Evolutionary conservation across 148 eudicot genomes (phyloP).

Genomic region (Camellia sinensis): DNA sequence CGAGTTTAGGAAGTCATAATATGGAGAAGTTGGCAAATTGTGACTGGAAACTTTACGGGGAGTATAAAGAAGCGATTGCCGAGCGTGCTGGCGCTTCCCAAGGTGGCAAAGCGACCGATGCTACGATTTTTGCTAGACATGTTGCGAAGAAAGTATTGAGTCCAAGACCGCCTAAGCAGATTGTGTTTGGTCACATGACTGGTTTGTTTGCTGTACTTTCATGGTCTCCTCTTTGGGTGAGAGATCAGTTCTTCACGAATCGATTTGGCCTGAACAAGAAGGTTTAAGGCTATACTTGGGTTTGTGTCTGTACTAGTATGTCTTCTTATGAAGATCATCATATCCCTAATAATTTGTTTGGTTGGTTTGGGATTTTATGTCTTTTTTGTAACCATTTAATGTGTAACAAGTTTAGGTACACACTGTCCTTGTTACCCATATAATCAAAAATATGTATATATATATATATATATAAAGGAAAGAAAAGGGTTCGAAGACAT

Average conservation of each 20-base stretch:
- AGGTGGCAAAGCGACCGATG: conserved; percentile 38
- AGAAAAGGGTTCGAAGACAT: no score
- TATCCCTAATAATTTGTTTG: not conserved
- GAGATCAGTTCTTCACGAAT: conserved; percentile 38
- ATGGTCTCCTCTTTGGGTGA: conserved; percentile 45
- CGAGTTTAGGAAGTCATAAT: conserved; percentile 34
- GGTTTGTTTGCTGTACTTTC: conserved; percentile 35
- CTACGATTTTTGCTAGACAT: conserved; percentile 36
- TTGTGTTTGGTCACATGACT: conserved; percentile 43
- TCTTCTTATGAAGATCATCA: not conserved
- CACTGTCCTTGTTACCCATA: no score
- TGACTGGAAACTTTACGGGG: conserved; percentile 40
- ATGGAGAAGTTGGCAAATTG: conserved; percentile 20
- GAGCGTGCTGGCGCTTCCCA: conserved; percentile 45
- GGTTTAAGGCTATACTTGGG: not conserved
- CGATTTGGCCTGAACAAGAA: conserved; percentile 30
- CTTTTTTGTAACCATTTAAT: not conserved
- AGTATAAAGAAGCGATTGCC: conserved; percentile 29
- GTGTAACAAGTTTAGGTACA: no score
- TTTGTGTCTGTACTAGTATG: not conserved
- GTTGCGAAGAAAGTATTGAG: conserved; percentile 35
- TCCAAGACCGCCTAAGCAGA: conserved; percentile 35
- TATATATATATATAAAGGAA: no score
- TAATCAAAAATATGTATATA: no score
- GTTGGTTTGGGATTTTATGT: not conserved